These are phyloP conservation scores for Penicillium verrucosum DNA, from an alignment of 2,329 filamentous ascomycete genomes.

Conservation along the genomic window DNA sequence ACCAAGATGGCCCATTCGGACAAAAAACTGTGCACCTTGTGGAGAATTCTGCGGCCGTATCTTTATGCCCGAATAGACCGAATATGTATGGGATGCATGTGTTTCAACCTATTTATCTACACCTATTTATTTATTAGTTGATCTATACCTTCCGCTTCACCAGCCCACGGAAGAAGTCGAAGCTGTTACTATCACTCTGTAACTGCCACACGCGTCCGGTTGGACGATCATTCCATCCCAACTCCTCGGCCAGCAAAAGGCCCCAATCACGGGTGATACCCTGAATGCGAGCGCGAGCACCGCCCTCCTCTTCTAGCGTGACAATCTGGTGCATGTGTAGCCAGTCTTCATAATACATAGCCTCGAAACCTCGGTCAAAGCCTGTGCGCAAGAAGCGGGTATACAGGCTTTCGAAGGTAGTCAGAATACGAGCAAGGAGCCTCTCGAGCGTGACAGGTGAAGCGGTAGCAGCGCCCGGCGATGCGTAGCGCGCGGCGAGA, in stretches of 20 bases:
- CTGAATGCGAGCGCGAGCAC: constrained; percentile 69
- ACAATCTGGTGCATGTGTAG: constrained; percentile 73
- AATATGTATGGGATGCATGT: background rate
- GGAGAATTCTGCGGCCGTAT: background rate
- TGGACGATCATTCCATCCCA: constrained; percentile 66
- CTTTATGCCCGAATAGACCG: background rate
- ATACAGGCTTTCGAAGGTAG: constrained; percentile 73
- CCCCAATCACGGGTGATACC: constrained; percentile 94
- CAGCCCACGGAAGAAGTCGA: constrained; percentile 92
- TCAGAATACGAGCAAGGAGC: constrained; percentile 76
- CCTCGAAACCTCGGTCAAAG: constrained; percentile 70
- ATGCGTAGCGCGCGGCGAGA: constrained; percentile 53
- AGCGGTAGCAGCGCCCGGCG: constrained; percentile 52
- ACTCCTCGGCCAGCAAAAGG: constrained; percentile 77
- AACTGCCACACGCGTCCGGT: constrained; percentile 79
- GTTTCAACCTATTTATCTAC: background rate
- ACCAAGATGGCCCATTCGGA: background rate
- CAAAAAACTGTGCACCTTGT: background rate
- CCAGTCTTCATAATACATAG: constrained; percentile 78
- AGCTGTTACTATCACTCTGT: constrained; percentile 97
- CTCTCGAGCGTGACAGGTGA: constrained; percentile 70
- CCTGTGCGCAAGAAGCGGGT: constrained; percentile 69
- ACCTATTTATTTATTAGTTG: background rate
- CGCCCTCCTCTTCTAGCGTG: constrained; percentile 76
- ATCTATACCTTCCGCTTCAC: constrained; percentile 72